Conservation (phyloP, 768 basidiomycete genomes). For the Podaxis pistillaris region DNA sequence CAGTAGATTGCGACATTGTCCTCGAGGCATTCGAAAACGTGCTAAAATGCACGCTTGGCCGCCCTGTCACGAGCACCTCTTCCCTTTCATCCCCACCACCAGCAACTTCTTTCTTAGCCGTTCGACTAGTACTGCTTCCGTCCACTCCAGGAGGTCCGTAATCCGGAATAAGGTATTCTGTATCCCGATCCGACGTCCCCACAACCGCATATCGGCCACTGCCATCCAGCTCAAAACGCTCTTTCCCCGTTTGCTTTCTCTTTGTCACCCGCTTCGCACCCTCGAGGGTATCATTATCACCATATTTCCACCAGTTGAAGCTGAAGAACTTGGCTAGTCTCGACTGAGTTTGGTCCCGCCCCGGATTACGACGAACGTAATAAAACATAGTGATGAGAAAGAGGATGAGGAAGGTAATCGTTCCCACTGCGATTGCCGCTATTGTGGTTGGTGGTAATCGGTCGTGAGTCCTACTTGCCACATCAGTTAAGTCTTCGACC, state of each 20-base stretch:
- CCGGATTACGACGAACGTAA: not conserved
- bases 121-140: not conserved
- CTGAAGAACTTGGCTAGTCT: not conserved
- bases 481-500: not conserved
- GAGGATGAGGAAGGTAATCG: not conserved
- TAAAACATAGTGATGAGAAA: not conserved
- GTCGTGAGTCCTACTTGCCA: not conserved
- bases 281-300: not conserved
- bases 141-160: not conserved
- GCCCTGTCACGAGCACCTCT: not conserved
- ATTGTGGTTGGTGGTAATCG: not conserved
- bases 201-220: slow-evolving; percentile 4
- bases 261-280: not conserved
- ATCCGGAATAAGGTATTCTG: not conserved
- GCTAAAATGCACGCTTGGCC: not conserved
- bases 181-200: not conserved
- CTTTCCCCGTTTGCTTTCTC: not conserved
- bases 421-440: slow-evolving; percentile 10
- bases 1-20: not conserved
- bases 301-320: not conserved
- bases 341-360: not conserved
- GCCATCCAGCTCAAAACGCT: slow-evolving; percentile 1
- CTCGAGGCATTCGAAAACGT: not conserved
- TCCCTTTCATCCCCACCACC: not conserved
- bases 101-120: not conserved